Evolutionary conservation across 139 green algal genomes (phyloP).

Genomic region (Yamagishiella unicocca): DNA sequence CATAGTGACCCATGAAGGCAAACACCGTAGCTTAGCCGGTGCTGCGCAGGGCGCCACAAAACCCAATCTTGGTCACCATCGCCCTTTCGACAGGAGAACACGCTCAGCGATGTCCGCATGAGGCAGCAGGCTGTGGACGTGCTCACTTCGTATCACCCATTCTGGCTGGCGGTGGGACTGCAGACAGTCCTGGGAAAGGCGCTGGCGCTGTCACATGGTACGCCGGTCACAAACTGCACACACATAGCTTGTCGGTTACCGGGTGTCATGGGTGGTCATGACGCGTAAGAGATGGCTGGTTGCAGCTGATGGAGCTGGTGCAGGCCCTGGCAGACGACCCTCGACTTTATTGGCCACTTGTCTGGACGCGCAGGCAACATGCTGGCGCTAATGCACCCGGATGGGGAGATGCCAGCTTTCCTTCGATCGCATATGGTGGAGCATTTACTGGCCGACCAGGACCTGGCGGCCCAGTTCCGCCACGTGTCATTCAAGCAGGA

Average conservation of each 20-base stretch:
- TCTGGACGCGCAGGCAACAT: neutral
- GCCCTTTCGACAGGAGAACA: constrained; percentile 30
- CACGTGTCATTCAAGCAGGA: constrained; percentile 49
- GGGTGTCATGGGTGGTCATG: no score
- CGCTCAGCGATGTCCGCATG: constrained; percentile 34
- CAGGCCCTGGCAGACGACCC: no score
- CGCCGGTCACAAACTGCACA: no score
- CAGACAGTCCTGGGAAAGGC: constrained; percentile 57
- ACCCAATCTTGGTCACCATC: no score
- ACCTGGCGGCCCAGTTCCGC: constrained; percentile 61
- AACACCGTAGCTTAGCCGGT: no score
- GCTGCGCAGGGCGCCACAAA: no score
- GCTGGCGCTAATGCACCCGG: constrained; percentile 4
- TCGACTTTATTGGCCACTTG: no score
- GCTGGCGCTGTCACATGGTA: constrained; percentile 20
- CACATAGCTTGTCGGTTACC: no score
- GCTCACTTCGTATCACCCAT: constrained; percentile 85
- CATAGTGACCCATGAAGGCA: no score
- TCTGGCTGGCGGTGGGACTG: constrained; percentile 85
- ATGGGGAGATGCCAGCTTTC: constrained; percentile 25
- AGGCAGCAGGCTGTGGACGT: constrained; percentile 62
- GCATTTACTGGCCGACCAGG: constrained; percentile 68
- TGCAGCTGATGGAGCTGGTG: no score
- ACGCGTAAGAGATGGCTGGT: no score
- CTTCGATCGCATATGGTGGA: constrained; percentile 66